Percentiles rank a stretch among this genome's conserved stretches.
Conservation (phyloP, 805 yeast genomes). For the Sugiyamaella smithiae region DNA sequence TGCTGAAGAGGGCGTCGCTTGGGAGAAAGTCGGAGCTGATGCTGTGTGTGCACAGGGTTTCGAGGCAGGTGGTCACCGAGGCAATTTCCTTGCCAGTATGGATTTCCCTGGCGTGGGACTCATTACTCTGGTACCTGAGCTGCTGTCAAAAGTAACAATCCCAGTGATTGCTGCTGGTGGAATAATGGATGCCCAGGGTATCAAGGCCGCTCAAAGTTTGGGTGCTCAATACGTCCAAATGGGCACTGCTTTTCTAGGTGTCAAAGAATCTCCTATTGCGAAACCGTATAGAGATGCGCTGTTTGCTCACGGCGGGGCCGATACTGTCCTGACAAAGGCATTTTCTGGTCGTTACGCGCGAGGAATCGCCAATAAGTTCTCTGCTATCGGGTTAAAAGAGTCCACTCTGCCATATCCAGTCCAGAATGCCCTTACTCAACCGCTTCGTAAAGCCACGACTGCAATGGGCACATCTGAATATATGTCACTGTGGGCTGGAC, state of each 20-base stretch:
- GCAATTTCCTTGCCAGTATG: constrained; percentile 40
- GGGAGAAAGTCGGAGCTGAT: constrained; percentile 40
- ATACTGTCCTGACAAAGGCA: constrained; percentile 21
- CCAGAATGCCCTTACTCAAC: constrained; percentile 25
- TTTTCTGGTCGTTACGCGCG: constrained; percentile 27
- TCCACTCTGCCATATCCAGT: constrained; percentile 22
- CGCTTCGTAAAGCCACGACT: constrained; percentile 18
- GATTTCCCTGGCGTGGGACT: constrained; percentile 38
- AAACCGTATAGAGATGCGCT: constrained; percentile 18
- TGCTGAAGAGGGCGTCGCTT: constrained; percentile 40
- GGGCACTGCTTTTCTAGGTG: constrained; percentile 50
- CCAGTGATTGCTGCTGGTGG: constrained; percentile 55
- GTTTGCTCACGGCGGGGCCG: constrained; percentile 3
- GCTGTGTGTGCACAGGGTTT: constrained; percentile 54
- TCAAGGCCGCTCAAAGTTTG: constrained; percentile 33
- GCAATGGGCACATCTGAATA: constrained; percentile 6
- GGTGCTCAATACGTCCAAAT: constrained; percentile 57
- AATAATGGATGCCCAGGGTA: constrained; percentile 36
- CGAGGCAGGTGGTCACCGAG: constrained; percentile 69
- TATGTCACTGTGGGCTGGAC: constrained; percentile 23
- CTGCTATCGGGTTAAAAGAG: constrained; percentile 8
- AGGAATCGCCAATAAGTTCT: constrained; percentile 19
- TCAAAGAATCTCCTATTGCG: constrained; percentile 33
- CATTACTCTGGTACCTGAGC: constrained; percentile 25
- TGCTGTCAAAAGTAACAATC: constrained; percentile 16